A percentile compares a stretch with the other conserved stretches of the same genome.
Evolutionary conservation across 148 eudicot species (phyloP).

Genomic region (Rhododendron kiyosumense): DNA sequence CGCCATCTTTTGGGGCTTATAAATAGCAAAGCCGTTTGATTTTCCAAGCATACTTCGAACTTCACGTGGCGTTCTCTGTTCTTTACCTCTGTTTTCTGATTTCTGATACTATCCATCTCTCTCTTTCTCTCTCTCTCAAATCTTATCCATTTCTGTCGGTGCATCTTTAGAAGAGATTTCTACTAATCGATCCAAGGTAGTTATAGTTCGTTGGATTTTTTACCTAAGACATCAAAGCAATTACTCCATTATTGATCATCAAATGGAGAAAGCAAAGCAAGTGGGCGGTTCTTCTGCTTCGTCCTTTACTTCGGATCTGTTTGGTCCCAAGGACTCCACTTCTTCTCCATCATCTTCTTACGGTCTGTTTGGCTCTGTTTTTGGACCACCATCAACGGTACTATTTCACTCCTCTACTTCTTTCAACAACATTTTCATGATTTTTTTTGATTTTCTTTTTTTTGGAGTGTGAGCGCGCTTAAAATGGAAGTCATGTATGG

Average conservation of each 20-base stretch:
- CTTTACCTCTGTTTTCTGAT: constrained; percentile 9
- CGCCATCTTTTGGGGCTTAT: background rate
- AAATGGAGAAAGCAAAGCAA: constrained; percentile 42
- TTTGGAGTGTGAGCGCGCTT: background rate
- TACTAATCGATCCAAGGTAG: constrained; percentile 1
- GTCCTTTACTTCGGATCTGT: constrained; percentile 39
- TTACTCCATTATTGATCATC: background rate
- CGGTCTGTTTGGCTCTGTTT: constrained; percentile 36
- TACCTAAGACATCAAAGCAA: background rate
- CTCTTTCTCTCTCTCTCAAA: background rate
- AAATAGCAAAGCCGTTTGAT: constrained; percentile 7
- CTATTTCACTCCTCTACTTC: background rate
- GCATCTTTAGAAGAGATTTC: background rate
- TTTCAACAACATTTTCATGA: background rate
- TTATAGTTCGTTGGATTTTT: constrained; percentile 5
- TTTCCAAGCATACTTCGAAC: constrained; percentile 10
- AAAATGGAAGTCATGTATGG: background rate
- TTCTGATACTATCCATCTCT: background rate
- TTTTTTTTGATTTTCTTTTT: too few species aligned
- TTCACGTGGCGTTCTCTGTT: constrained; percentile 18
- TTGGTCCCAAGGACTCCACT: constrained; percentile 42
- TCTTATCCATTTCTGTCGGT: constrained; percentile 1
- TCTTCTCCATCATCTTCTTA: constrained; percentile 29
- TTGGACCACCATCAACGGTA: constrained; percentile 43
- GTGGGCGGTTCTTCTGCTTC: constrained; percentile 29